A percentile compares a stretch with the other conserved stretches of the same genome.
These are phyloP conservation scores for Microcyclosporella mali DNA, from an alignment of 2,329 filamentous ascomycete species.

Conservation along the genomic window DNA sequence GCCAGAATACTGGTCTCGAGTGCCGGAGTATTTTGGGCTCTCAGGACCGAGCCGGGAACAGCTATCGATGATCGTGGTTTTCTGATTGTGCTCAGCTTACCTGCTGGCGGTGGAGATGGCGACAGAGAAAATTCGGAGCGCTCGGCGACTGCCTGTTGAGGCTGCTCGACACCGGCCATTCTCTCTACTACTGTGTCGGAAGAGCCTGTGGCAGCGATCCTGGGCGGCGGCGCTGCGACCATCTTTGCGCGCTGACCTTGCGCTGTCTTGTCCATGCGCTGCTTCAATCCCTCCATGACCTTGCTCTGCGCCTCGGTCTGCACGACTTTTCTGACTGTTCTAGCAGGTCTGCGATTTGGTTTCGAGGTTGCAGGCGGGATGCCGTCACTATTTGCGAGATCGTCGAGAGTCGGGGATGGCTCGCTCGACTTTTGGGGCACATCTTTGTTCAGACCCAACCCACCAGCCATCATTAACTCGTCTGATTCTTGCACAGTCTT, in stretches of 20 bases:
- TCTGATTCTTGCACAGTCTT: slow-evolving; percentile 17
- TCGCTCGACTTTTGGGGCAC: slow-evolving; percentile 10
- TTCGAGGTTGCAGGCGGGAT: slow-evolving; percentile 11
- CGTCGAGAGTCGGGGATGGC: slow-evolving; percentile 17
- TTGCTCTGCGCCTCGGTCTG: slow-evolving; percentile 24
- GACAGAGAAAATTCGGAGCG: slow-evolving; percentile 20
- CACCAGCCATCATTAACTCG: slow-evolving; percentile 27
- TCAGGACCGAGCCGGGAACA: slow-evolving; percentile 39
- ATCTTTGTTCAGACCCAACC: slow-evolving; percentile 18
- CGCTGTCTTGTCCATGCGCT: slow-evolving; percentile 29
- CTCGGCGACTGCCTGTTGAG: slow-evolving; percentile 3
- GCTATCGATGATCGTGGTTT: slow-evolving; percentile 18
- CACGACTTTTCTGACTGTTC: slow-evolving; percentile 23
- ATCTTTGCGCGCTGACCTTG: slow-evolving; percentile 16
- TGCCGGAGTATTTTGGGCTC: slow-evolving; percentile 39
- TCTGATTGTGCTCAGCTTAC: slow-evolving; percentile 30
- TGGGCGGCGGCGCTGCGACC: slow-evolving; percentile 1
- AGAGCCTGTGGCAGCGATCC: slow-evolving; percentile 1
- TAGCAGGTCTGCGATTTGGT: slow-evolving; percentile 17
- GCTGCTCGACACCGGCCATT: slow-evolving; percentile 3
- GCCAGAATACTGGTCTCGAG: slow-evolving; percentile 43
- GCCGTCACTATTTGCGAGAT: slow-evolving; percentile 23
- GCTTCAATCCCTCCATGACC: slow-evolving; percentile 30
- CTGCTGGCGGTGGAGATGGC: slow-evolving; percentile 27
- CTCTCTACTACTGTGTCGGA: slow-evolving; percentile 11